Evolutionary conservation across 768 basidiomycete genomes (phyloP), one percentile per base, ranked within the genome.

Genomic region (Naematelia aurantialba): DNA sequence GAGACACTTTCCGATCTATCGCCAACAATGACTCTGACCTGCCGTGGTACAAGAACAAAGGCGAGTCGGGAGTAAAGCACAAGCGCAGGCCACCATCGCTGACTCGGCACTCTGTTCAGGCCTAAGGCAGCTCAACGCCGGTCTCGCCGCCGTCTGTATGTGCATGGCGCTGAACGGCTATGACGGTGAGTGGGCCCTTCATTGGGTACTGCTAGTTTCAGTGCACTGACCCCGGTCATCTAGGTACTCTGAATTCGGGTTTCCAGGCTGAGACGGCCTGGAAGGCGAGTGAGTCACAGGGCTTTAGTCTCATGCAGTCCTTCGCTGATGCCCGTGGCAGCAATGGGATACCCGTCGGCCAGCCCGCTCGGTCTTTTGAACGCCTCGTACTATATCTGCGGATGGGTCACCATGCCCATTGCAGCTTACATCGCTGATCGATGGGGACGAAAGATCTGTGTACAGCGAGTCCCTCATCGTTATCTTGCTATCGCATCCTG

Each of bases 311-410:
- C 8, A 17, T 39, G 8, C 34, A 8, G 34, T 39, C 34, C 34
- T 39, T 17, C 34, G 8, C 34, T 39, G 34, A 39, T 17, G 34
- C 8, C 8, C 34, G 8, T 39, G 8, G 34, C 17, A 17, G 34
- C 34, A 39, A 17, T 50, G 11, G 48, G 48, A 14, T 3, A 50
- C 26, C 48, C 48, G 5, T 22, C 22, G 12, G 48, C 48, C 11
- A 50, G 48, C 48, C 17, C 22, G 24, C 22, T 50, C 24, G 48
- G 48, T 14, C 48, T 50, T 10, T 26, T 50, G 48, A 50, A 50
- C 48, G 48, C 48, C 4, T 22, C 27, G 8, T 27, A 22, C 11
- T 50, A 50, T 25, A 25, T 50, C 48, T 11, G 10, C 27, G 48
- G 48, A 5, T 24, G 22, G 22, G 48, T 50, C 48, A 50, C 27